phyloP scores from a whole-genome alignment of 176 grass and related monocot species.

The Oryza australiensis region DNA sequence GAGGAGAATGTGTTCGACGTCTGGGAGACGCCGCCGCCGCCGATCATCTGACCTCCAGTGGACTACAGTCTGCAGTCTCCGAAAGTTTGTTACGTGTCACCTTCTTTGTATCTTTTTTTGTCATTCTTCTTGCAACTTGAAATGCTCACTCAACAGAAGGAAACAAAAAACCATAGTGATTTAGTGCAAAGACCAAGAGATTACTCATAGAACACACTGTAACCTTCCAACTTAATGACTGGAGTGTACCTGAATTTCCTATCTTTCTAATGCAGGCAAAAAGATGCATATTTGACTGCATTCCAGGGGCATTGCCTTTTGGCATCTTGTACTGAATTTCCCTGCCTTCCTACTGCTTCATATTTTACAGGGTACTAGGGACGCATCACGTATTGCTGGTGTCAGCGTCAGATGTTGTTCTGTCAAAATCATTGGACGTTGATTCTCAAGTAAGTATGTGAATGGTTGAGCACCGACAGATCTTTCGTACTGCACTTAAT shows the following conservation, averaged over 20 bases:
- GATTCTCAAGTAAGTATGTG: constrained; percentile 22
- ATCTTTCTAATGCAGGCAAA: background rate
- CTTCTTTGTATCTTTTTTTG: background rate
- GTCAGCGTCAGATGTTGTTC: constrained; percentile 25
- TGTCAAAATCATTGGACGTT: constrained; percentile 32
- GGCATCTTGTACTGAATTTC: background rate
- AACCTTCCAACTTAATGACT: background rate
- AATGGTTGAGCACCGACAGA: constrained; percentile 14
- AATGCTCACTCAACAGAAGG: background rate
- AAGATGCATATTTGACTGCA: background rate
- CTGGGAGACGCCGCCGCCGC: constrained; percentile 88
- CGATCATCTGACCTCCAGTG: constrained; percentile 59
- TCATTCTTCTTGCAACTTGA: background rate
- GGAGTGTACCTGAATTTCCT: background rate
- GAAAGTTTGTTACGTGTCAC: background rate
- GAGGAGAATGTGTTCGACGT: constrained; percentile 99
- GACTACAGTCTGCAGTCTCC: background rate
- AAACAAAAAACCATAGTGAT: constrained; percentile 10
- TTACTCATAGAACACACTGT: background rate
- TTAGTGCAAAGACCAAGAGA: background rate
- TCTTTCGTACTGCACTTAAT: background rate
- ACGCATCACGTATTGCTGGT: background rate
- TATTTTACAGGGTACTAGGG: background rate
- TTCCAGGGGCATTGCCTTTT: background rate
- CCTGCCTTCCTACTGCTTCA: background rate